Evolutionary conservation across 768 basidiomycete species (phyloP).

Genomic region (Amanita exitialis): DNA sequence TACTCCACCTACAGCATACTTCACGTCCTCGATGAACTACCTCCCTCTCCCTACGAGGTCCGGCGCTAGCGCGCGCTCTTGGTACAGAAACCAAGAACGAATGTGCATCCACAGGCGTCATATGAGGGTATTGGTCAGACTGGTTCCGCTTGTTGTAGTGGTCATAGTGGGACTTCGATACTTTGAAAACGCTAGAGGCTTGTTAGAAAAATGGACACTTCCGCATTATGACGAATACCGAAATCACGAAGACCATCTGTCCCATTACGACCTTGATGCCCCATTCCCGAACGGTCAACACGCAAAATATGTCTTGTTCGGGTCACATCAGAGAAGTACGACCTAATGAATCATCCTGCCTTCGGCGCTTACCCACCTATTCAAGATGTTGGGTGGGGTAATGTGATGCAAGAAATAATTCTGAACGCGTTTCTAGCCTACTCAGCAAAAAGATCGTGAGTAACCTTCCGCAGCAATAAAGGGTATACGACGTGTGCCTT

Average conservation of each 20-base stretch:
- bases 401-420: constrained; percentile 48
- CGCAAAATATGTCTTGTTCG: background rate
- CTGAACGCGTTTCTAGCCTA: constrained; percentile 41
- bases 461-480: constrained; percentile 2
- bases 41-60: background rate
- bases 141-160: background rate
- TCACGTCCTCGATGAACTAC: background rate
- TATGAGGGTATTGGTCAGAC: background rate
- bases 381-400: constrained; percentile 50
- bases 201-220: background rate
- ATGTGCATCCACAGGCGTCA: background rate
- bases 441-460: constrained; percentile 37
- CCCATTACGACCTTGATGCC: background rate
- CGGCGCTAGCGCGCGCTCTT: background rate
- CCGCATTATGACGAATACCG: background rate
- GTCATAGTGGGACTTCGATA: background rate
- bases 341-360: background rate
- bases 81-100: background rate
- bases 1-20: background rate
- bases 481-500: background rate
- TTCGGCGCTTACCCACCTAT: background rate
- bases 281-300: constrained; percentile 1
- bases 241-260: background rate
- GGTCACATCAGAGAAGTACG: background rate
- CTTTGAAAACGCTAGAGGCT: background rate